Evolutionary conservation across 768 basidiomycete species (phyloP).

Genomic region (Lactarius akahatsu): DNA sequence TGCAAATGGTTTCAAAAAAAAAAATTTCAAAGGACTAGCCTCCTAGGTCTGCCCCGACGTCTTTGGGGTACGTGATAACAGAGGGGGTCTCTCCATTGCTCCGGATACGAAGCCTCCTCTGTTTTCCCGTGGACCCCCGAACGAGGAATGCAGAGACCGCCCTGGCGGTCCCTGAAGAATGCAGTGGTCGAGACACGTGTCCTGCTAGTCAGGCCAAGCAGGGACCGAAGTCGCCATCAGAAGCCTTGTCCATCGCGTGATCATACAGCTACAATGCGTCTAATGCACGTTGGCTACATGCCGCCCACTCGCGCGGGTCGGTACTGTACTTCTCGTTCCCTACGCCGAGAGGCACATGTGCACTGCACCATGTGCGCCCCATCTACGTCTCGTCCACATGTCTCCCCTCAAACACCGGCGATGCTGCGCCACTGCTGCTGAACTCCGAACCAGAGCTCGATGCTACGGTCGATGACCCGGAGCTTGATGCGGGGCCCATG

Average conservation of each 20-base stretch:
- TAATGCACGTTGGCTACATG: neutral
- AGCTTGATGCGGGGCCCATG: neutral
- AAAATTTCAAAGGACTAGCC: too few species aligned
- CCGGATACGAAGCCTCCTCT: neutral
- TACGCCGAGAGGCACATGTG: neutral
- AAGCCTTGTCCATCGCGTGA: neutral
- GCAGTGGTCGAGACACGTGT: neutral
- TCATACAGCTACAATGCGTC: neutral
- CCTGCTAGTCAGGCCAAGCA: neutral
- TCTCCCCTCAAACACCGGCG: neutral
- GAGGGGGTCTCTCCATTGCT: neutral
- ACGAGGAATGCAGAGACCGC: neutral
- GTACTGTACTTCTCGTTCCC: neutral
- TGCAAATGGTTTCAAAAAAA: too few species aligned
- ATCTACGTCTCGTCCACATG: neutral
- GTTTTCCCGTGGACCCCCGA: neutral
- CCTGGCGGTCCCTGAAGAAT: neutral
- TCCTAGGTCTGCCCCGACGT: neutral
- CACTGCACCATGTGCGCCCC: neutral
- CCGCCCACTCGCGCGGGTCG: neutral
- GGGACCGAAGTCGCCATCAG: neutral
- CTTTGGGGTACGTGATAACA: neutral
- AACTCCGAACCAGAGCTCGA: constrained; percentile 3
- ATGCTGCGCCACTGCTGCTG: neutral
- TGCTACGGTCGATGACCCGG: neutral